These are phyloP conservation scores for Ophiognomonia clavigignenti-juglandacearum DNA, from an alignment of 2,329 filamentous ascomycete genomes.

Conservation along the genomic window DNA sequence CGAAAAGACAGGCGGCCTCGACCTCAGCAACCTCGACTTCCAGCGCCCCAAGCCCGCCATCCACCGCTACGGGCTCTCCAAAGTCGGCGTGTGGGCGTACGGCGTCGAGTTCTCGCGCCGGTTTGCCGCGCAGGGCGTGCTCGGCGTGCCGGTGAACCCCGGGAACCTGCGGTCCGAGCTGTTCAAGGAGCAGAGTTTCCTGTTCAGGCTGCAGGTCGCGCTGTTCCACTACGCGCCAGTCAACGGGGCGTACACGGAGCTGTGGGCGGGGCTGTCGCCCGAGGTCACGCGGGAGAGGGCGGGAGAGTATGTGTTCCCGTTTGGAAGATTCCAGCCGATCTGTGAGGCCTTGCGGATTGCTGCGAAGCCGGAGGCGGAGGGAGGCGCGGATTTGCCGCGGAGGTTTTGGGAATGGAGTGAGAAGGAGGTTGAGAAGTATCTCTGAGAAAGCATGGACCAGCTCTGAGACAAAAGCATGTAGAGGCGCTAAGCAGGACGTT, in stretches of 20 bases:
- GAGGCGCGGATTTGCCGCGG: background rate
- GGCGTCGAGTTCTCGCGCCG: constrained; percentile 20
- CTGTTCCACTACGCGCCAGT: constrained; percentile 6
- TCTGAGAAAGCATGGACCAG: too few species aligned
- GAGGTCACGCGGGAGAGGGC: background rate
- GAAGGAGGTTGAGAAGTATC: background rate
- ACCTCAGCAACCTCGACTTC: constrained; percentile 6
- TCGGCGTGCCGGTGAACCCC: constrained; percentile 23
- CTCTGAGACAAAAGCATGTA: too few species aligned
- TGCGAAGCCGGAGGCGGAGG: background rate
- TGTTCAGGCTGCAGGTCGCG: constrained; percentile 1
- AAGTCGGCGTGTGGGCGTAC: constrained; percentile 20
- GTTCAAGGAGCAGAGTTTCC: background rate
- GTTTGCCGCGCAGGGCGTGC: constrained; percentile 17
- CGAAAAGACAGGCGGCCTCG: constrained; percentile 1
- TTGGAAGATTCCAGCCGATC: background rate
- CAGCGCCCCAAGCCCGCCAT: background rate
- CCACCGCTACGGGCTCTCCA: constrained; percentile 21
- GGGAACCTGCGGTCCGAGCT: constrained; percentile 23
- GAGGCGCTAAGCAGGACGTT: too few species aligned
- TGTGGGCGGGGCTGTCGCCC: background rate
- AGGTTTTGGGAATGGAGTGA: background rate
- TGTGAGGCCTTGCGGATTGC: background rate
- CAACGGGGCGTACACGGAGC: background rate
- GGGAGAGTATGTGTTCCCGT: background rate